Base-by-base conservation (phyloP, 2,329 filamentous ascomycete species). In the Monilinia laxa region DNA sequence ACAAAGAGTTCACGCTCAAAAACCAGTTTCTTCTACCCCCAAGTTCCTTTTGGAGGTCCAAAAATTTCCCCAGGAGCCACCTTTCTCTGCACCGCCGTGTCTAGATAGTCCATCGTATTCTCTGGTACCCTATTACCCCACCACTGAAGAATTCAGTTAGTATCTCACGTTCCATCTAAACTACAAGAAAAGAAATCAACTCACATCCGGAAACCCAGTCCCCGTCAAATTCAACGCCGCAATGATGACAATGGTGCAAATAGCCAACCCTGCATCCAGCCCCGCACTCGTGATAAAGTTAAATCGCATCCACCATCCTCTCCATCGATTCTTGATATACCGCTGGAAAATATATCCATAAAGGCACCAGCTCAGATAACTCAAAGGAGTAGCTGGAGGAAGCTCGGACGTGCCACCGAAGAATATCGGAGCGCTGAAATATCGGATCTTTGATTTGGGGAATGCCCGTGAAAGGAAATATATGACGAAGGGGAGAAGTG, bases 271-370 rank as follows among this genome's bases (percentile, higher is more conserved):
- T 62, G 85, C 85, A 76, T 92, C 90, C 35, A 92, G 79, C 0
- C 87, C 90, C 0, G 89, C 89, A 23, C 88, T 90, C 0, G 88
- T 85, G 73, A 91, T 83, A 75, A 92, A 92, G 79, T 92, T 92
- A 80, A 90, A 92, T 76, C 88, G 85, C 78, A 89, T 80, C 90
- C 90, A 92, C 90, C 90, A 92, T 47, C 87, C 89, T 9, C 82
- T 84, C 77, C 84, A 89, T 69, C 84, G 82, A 67, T 87, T 82
- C 75, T 85, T 85, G 75, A 92, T 84, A 71, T 82, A 86, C 72
- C 84, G 88, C 77, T 91, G 90, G 80, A 92, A 92, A 47, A 88
- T 70, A 64, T 85, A 83, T 11, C 90, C 90, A 11, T 90, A 85
- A 75, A 70, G 6, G 3, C 84, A 88, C 89, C 89, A 92, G 74